Evolutionary conservation across 139 green algal genomes (phyloP).

Genomic region (Coelastrella sp.): DNA sequence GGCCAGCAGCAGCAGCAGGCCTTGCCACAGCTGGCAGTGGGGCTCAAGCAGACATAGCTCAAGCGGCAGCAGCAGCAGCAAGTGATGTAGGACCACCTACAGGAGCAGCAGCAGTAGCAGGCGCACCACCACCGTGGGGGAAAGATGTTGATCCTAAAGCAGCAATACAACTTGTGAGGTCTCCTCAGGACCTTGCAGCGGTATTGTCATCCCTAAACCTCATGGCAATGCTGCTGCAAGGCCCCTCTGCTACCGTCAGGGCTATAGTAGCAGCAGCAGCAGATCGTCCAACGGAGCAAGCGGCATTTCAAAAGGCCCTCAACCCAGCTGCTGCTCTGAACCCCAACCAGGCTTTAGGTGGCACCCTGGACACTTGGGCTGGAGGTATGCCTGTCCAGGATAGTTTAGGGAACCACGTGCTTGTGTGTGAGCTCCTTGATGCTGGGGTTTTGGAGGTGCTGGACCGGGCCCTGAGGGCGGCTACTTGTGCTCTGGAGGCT

Average conservation of each 20-base stretch:
- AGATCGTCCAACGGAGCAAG: background rate
- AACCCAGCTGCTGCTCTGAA: conserved; percentile 3
- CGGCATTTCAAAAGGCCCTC: background rate
- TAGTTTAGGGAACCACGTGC: background rate
- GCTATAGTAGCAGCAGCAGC: background rate
- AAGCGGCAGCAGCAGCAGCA: background rate
- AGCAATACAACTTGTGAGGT: background rate
- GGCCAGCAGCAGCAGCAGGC: background rate
- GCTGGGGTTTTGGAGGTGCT: conserved; percentile 9
- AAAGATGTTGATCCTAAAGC: background rate
- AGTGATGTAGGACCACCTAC: background rate
- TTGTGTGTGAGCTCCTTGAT: conserved; percentile 18
- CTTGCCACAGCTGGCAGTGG: conserved; percentile 8
- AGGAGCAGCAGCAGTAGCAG: conserved; percentile 33
- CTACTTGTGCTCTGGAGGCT: background rate
- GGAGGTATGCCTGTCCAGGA: background rate
- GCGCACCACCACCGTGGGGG: conserved; percentile 3
- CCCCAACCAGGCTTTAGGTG: background rate
- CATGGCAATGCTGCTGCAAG: conserved; percentile 11
- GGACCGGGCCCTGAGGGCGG: conserved; percentile 19
- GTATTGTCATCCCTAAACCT: conserved; percentile 14
- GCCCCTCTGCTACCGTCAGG: background rate
- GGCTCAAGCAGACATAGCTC: background rate
- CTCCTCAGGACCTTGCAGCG: background rate
- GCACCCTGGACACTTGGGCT: background rate